Conservation (phyloP, 306 rosid genomes). For the Castanospermum australe region DNA sequence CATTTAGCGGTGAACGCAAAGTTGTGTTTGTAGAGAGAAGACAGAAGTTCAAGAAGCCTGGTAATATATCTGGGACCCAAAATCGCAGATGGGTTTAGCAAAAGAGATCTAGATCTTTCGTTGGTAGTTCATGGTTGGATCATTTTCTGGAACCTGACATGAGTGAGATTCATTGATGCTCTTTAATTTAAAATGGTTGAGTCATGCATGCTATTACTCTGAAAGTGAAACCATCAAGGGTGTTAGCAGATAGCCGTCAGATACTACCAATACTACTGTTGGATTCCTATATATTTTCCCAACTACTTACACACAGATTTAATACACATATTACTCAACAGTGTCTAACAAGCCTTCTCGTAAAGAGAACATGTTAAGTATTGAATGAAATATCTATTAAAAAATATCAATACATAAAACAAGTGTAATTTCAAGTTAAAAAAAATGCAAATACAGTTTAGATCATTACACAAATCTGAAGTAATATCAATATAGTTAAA, state of each 20-base stretch:
- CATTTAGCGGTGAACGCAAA: not conserved
- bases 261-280: not conserved
- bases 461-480: no score
- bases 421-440: no score
- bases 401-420: no score
- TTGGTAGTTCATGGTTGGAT: conserved; percentile 6
- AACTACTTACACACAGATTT: no score
- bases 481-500: no score
- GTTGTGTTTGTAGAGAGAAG: not conserved
- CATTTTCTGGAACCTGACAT: not conserved
- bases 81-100: not conserved
- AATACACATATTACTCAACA: no score
- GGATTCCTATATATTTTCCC: not conserved
- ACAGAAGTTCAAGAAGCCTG: not conserved
- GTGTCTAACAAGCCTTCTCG: no score
- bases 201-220: not conserved
- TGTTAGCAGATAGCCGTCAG: not conserved
- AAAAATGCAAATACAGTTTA: no score
- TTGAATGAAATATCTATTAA: no score
- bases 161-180: not conserved
- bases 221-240: not conserved
- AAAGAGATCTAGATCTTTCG: not conserved
- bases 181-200: not conserved
- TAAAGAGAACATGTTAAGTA: no score
- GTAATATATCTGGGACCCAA: not conserved